phyloP scores from a whole-genome alignment of 495 filamentous ascomycete species.

The Platismatia glauca region DNA sequence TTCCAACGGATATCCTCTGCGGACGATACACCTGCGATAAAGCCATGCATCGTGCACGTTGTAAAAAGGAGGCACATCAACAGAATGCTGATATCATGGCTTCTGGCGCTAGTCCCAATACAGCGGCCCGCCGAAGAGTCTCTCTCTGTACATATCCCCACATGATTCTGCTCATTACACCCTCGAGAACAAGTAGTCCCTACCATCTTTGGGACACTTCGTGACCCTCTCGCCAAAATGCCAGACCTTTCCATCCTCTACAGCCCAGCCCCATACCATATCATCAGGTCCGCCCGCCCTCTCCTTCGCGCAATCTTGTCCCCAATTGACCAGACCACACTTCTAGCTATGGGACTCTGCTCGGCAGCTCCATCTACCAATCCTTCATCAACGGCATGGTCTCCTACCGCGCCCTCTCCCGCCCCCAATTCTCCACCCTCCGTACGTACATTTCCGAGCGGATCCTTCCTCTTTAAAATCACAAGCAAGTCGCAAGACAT shows the following conservation, averaged over 20 bases:
- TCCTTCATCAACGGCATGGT: conserved; percentile 73
- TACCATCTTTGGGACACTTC: neutral
- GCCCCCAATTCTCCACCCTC: conserved; percentile 69
- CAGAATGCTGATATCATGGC: neutral
- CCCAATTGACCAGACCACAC: neutral
- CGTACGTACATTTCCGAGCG: no score
- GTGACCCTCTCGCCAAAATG: conserved; percentile 28
- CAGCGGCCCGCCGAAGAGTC: neutral
- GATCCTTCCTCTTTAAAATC: no score
- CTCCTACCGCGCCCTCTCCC: conserved; percentile 63
- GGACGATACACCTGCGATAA: no score
- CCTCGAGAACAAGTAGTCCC: neutral
- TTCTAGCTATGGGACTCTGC: conserved; percentile 64
- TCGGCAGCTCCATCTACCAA: conserved; percentile 74
- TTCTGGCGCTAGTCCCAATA: neutral
- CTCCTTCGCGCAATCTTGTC: neutral
- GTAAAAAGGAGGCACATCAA: no score
- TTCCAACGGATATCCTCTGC: neutral
- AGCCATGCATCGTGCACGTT: no score
- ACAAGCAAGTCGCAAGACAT: no score
- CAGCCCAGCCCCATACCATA: conserved; percentile 65
- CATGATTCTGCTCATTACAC: neutral
- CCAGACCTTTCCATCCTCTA: conserved; percentile 38
- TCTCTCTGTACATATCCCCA: neutral
- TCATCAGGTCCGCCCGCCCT: conserved; percentile 51